Evolutionary conservation across 441 rosid species (phyloP).

Genomic region (Melastoma candidum): DNA sequence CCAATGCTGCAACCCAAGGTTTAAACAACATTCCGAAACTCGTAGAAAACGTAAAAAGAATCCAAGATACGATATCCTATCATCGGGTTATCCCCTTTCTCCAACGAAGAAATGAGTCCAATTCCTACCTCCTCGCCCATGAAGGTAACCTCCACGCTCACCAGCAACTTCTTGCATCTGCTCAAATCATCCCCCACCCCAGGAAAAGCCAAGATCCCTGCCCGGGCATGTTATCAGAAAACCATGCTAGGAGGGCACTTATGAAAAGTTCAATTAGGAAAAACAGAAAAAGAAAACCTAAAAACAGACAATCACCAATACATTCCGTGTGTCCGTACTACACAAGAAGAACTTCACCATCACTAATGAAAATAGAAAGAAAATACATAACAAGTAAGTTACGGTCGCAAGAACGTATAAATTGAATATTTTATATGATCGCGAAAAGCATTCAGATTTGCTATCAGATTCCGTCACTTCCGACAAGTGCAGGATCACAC

Average conservation of each 20-base stretch:
- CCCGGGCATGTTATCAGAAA: constrained; percentile 99
- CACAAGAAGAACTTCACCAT: too few species aligned
- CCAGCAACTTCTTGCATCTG: constrained; percentile 99
- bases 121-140: constrained; percentile 83
- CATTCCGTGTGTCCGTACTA: too few species aligned
- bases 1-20: constrained; percentile 66
- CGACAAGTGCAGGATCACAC: neutral
- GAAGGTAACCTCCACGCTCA: constrained; percentile 99
- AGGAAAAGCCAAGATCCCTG: constrained; percentile 81
- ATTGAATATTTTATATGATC: too few species aligned
- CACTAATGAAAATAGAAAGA: too few species aligned
- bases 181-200: constrained; percentile 40
- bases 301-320: too few species aligned
- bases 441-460: too few species aligned
- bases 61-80: neutral
- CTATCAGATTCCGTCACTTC: too few species aligned
- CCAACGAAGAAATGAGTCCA: neutral
- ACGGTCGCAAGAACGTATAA: too few species aligned
- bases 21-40: constrained; percentile 23
- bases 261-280: neutral
- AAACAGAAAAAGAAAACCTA: neutral
- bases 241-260: constrained; percentile 10
- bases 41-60: neutral
- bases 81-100: neutral
- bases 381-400: too few species aligned